These are phyloP conservation scores for Hypoxylon rickii DNA, from an alignment of 495 filamentous ascomycete genomes.

Conservation along the genomic window DNA sequence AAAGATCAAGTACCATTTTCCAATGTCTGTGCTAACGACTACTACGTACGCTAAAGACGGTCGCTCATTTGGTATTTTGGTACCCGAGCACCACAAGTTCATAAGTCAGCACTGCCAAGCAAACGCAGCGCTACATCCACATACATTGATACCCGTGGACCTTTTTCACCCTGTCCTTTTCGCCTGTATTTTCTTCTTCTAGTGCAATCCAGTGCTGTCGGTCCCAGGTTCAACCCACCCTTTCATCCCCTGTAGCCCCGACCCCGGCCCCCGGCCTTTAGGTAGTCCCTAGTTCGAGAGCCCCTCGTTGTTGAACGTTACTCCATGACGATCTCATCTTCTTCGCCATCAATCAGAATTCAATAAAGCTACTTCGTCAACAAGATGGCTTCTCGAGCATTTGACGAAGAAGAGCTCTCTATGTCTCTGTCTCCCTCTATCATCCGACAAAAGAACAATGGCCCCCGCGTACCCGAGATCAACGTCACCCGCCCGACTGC, in stretches of 20 bases:
- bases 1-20: too few relatives aligned
- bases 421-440: conserved; percentile 75
- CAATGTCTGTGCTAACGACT: too few relatives aligned
- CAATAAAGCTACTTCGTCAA: conserved; percentile 4
- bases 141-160: too few relatives aligned
- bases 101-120: too few relatives aligned
- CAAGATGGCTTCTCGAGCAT: conserved; percentile 59
- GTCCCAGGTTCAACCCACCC: neutral
- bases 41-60: too few relatives aligned
- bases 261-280: conserved; percentile 19
- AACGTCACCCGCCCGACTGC: conserved; percentile 42
- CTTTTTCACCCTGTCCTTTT: too few relatives aligned
- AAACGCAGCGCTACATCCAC: too few relatives aligned
- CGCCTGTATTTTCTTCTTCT: too few relatives aligned
- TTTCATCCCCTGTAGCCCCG: conserved; percentile 8
- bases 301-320: conserved; percentile 33
- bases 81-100: too few relatives aligned
- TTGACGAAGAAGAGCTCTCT: conserved; percentile 90
- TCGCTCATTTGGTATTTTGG: too few relatives aligned
- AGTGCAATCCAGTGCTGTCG: neutral
- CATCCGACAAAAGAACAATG: conserved; percentile 57
- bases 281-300: conserved; percentile 19
- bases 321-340: conserved; percentile 34
- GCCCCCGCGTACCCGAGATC: conserved; percentile 35
- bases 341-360: conserved; percentile 22